Conservation (phyloP, 1,284 basidiomycete species). For the Ganoderma lucidum region DNA sequence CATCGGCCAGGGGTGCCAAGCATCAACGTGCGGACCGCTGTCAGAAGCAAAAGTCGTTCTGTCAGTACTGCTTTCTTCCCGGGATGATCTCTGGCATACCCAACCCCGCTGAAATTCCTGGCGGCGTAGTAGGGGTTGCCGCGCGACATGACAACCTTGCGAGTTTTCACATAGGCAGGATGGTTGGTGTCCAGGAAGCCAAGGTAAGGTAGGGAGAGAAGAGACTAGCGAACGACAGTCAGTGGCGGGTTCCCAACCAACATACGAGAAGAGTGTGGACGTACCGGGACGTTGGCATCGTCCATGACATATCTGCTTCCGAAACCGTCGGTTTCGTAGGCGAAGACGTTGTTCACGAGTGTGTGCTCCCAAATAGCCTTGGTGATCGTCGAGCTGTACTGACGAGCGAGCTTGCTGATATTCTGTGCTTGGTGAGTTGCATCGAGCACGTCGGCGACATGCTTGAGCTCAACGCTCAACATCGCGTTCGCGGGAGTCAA, state of each 20-base stretch:
- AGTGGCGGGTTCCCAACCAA: slow-evolving; percentile 6
- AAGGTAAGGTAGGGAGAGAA: slow-evolving; percentile 80
- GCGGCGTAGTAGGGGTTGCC: slow-evolving; percentile 75
- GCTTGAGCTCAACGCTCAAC: slow-evolving; percentile 74
- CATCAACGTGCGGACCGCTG: slow-evolving; percentile 78
- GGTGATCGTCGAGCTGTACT: slow-evolving; percentile 66
- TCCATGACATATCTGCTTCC: slow-evolving; percentile 81
- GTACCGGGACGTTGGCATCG: slow-evolving; percentile 82
- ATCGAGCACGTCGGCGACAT: slow-evolving; percentile 70
- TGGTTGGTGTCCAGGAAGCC: slow-evolving; percentile 72
- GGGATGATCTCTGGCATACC: slow-evolving; percentile 50
- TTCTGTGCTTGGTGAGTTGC: slow-evolving; percentile 53
- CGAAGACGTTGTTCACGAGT: slow-evolving; percentile 72
- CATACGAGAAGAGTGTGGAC: slow-evolving; percentile 34
- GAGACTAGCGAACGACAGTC: slow-evolving; percentile 52
- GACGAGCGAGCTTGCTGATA: slow-evolving; percentile 60
- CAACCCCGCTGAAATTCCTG: slow-evolving; percentile 72
- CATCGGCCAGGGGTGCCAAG: slow-evolving; percentile 85
- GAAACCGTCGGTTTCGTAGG: slow-evolving; percentile 80
- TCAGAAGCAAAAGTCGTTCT: neutral
- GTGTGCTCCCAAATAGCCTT: slow-evolving; percentile 72
- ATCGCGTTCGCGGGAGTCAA: slow-evolving; percentile 82
- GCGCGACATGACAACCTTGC: slow-evolving; percentile 64
- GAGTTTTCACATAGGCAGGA: slow-evolving; percentile 66
- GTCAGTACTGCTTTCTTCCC: neutral